Base-by-base conservation (phyloP, 495 filamentous ascomycete species). In the Aspergillus baeticus region DNA sequence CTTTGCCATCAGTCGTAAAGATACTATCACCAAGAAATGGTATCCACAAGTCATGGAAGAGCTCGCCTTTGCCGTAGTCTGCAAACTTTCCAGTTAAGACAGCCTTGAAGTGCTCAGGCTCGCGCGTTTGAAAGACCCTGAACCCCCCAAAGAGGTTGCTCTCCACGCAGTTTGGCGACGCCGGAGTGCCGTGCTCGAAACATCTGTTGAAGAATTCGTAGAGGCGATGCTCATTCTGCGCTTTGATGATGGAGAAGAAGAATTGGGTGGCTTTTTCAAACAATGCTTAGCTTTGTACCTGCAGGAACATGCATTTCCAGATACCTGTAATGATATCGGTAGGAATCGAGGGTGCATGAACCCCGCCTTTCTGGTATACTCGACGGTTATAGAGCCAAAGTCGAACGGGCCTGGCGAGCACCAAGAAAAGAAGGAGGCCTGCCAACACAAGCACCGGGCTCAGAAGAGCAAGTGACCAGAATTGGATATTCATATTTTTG, bases 11-110 rank as follows among this genome's bases (percentile, higher is more conserved):
- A 2, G 77, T 81, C 1, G 79, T 79, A 61, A 86, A 85, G 62
- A 86, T 84, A 56, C 76, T 73, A 49, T 82, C 72, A 3, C 83
- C 82, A 5, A 86, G 69, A 48, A 84, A 84, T 6, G 76, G 77
- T 42, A 72, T 65, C 77, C 77, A 84, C 14, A 77, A 67, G 14
- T 71, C 56, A 43, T 80, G 68, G 47, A 84, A 84, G 23, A 59
- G 51, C 29, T 75, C 66, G 13, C 81, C 82, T 61, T 84, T 83
- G 37, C 81, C 81, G 60, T 73, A 86, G 31, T 83, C 76, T 39
- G 63, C 61, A 54, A 86, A 84, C 39, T 84, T 80, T 21, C 77
- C 75, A 0, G 82, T 77, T 35, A 85, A 67, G 7, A 85, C 63
- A 6, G 80, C 74, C 57, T 85, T 84, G 60, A 86, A 68, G 52